phyloP scores from a whole-genome alignment of 2,329 filamentous ascomycete genomes.

The Cryphonectria naterciae region DNA sequence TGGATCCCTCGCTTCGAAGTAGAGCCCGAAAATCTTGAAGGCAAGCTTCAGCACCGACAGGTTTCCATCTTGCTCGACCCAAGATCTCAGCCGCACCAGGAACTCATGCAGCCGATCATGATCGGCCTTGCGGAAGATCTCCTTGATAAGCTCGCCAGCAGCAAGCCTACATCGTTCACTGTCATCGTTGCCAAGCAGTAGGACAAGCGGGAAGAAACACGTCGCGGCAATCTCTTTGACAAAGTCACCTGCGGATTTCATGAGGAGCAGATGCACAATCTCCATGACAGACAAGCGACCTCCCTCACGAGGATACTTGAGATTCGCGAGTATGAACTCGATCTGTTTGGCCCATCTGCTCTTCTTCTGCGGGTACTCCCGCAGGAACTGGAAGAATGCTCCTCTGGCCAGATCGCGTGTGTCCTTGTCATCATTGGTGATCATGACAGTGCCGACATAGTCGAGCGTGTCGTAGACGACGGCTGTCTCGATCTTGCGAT shows the following conservation, averaged over 20 bases:
- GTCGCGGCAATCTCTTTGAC: conserved; percentile 80
- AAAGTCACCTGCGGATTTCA: conserved; percentile 80
- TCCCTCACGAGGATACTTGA: conserved; percentile 87
- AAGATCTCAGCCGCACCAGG: conserved; percentile 70
- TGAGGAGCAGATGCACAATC: conserved; percentile 81
- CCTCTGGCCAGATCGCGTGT: conserved; percentile 87
- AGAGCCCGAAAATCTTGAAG: conserved; percentile 80
- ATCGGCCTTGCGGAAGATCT: conserved; percentile 79
- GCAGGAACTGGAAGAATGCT: conserved; percentile 90
- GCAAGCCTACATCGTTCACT: conserved; percentile 83
- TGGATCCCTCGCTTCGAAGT: conserved; percentile 71
- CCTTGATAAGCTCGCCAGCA: conserved; percentile 77
- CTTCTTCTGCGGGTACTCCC: conserved; percentile 92
- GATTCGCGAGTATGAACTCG: conserved; percentile 84
- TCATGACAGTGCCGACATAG: conserved; percentile 87
- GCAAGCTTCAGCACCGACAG: conserved; percentile 71
- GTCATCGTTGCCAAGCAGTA: conserved; percentile 87
- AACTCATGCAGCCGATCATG: conserved; percentile 73
- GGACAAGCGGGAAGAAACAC: conserved; percentile 84
- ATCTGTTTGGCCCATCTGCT: conserved; percentile 88
- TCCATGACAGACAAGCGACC: conserved; percentile 94
- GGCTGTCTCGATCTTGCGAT: conserved; percentile 82
- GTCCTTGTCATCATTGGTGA: conserved; percentile 89
- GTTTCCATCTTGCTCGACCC: conserved; percentile 78
- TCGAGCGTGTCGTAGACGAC: conserved; percentile 91